phyloP scores from a whole-genome alignment of 2,329 filamentous ascomycete species.

The Diaporthe amygdali region DNA sequence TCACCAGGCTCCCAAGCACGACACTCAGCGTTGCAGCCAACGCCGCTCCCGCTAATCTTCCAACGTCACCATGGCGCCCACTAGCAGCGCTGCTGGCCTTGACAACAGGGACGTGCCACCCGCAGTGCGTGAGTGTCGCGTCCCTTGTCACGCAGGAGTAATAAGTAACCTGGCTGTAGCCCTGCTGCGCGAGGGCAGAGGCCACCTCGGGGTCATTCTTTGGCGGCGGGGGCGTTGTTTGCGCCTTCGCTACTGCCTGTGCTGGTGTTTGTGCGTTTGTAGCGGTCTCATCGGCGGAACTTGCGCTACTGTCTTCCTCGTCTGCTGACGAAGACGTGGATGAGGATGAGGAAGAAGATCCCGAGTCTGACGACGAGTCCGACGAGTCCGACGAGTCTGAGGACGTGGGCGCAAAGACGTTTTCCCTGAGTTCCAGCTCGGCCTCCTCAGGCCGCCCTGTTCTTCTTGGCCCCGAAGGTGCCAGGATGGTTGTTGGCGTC shows the following conservation, averaged over 20 bases:
- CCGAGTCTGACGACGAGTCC: neutral
- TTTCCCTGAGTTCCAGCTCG: slow-evolving; percentile 15
- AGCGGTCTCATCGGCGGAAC: neutral
- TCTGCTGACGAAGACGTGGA: neutral
- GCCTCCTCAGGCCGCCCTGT: slow-evolving; percentile 2
- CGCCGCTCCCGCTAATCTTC: neutral
- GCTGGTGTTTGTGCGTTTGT: neutral
- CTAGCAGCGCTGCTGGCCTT: slow-evolving; percentile 4
- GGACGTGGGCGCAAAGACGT: slow-evolving; percentile 1
- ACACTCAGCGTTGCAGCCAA: neutral
- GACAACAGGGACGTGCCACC: slow-evolving; percentile 44
- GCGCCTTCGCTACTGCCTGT: neutral
- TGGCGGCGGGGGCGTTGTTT: slow-evolving; percentile 29
- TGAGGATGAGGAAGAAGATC: neutral
- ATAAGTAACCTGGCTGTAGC: slow-evolving; percentile 44
- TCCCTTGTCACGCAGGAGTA: slow-evolving; percentile 40
- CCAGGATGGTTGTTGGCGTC: neutral
- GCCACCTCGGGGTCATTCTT: slow-evolving; percentile 28
- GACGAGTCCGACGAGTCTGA: neutral
- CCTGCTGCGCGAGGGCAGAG: slow-evolving; percentile 26
- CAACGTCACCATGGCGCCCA: neutral
- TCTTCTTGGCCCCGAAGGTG: neutral
- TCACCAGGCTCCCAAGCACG: neutral
- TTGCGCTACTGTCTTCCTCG: neutral
- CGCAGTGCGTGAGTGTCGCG: slow-evolving; percentile 40